These are phyloP conservation scores for Oryza officinalis DNA, from an alignment of 176 grass and related monocot genomes.

Conservation along the genomic window DNA sequence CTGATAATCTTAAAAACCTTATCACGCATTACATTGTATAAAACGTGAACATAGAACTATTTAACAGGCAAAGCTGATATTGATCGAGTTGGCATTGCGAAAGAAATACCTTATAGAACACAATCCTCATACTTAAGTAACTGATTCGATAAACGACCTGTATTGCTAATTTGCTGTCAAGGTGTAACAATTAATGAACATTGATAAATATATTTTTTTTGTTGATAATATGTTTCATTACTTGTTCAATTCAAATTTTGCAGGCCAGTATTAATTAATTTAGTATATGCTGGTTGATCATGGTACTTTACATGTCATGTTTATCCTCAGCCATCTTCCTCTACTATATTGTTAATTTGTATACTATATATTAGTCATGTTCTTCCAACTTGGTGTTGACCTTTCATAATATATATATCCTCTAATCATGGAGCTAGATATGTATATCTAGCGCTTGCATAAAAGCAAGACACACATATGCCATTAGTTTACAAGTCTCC, in stretches of 20 bases:
- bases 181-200: not conserved
- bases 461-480: too few species aligned
- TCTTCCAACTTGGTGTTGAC: not conserved
- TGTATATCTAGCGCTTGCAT: too few species aligned
- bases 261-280: too few species aligned
- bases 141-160: too few species aligned
- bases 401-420: not conserved
- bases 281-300: not conserved
- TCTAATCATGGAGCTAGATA: too few species aligned
- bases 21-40: too few species aligned
- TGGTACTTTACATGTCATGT: not conserved
- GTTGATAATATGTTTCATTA: not conserved
- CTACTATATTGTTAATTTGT: not conserved
- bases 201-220: not conserved
- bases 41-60: too few species aligned
- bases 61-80: too few species aligned
- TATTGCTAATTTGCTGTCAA: not conserved
- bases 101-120: too few species aligned
- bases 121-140: not conserved
- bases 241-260: not conserved
- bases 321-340: not conserved
- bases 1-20: too few species aligned
- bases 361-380: not conserved
- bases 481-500: too few species aligned
- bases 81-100: too few species aligned